These are phyloP conservation scores for Paraphysoderma sedebokerense DNA, from an alignment of 371 early-diverging fungal genomes.

Conservation along the genomic window DNA sequence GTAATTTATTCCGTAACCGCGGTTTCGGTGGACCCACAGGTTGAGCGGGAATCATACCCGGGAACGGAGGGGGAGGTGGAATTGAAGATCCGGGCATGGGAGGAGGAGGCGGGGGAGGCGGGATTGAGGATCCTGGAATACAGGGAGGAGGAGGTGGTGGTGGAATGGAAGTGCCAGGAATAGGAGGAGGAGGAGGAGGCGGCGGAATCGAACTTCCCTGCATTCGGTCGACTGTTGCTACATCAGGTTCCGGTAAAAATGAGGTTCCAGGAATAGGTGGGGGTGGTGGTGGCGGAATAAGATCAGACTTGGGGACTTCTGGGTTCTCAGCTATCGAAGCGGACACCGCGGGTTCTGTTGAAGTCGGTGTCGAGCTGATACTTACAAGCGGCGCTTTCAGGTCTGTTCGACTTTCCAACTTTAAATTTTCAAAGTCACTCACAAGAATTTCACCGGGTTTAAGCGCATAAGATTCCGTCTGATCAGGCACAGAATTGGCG, in stretches of 20 bases:
- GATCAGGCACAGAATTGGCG: too few relatives aligned
- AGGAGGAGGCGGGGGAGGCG: slow-evolving; percentile 6
- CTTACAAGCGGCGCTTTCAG: too few relatives aligned
- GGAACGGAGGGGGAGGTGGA: slow-evolving; percentile 1
- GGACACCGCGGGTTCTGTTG: neutral
- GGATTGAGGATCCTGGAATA: slow-evolving; percentile 7
- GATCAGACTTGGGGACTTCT: neutral
- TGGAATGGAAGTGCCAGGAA: neutral
- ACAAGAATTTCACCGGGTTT: too few relatives aligned
- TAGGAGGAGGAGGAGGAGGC: slow-evolving; percentile 2
- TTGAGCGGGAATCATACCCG: neutral
- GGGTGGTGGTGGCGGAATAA: slow-evolving; percentile 1
- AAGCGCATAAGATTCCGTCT: too few relatives aligned
- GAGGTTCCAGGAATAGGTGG: neutral
- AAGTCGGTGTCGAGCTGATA: too few relatives aligned
- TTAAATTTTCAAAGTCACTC: too few relatives aligned
- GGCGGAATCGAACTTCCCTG: neutral
- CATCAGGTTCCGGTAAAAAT: too few relatives aligned
- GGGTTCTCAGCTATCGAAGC: neutral
- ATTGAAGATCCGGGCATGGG: neutral
- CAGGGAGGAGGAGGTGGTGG: slow-evolving; percentile 4
- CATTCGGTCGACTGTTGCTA: neutral
- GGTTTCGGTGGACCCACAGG: neutral
- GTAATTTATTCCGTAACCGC: slow-evolving; percentile 16
- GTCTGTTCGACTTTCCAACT: too few relatives aligned